A percentile compares a stretch with the other conserved stretches of the same genome.
These are phyloP conservation scores for Tetracladium setigerum DNA, from an alignment of 495 filamentous ascomycete genomes.

Conservation along the genomic window DNA sequence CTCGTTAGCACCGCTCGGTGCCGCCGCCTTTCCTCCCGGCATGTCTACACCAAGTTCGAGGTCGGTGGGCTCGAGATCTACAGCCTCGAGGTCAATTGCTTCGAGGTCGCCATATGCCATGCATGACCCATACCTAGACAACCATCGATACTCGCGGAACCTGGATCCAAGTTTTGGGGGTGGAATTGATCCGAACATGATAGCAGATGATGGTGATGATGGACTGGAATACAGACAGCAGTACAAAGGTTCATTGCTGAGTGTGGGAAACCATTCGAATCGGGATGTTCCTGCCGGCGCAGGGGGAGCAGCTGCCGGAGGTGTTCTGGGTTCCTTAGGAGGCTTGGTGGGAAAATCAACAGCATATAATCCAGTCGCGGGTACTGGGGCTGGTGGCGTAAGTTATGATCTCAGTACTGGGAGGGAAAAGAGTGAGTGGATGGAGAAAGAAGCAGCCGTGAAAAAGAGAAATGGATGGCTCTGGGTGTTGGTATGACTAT, in stretches of 20 bases:
- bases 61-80: conserved; percentile 24
- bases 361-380: conserved; percentile 15
- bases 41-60: conserved; percentile 29
- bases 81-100: conserved; percentile 13
- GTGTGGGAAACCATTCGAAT: conserved; percentile 32
- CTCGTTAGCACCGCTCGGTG: conserved; percentile 16
- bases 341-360: conserved; percentile 27
- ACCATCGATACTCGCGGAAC: conserved; percentile 49
- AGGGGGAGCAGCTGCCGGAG: conserved; percentile 39
- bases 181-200: conserved; percentile 67
- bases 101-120: conserved; percentile 2
- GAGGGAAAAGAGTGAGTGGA: conserved; percentile 22
- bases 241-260: conserved; percentile 44
- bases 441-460: conserved; percentile 43
- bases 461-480: conserved; percentile 68
- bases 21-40: conserved; percentile 19
- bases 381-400: too few relatives aligned
- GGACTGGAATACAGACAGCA: conserved; percentile 48
- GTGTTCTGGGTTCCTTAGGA: conserved; percentile 40
- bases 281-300: conserved; percentile 22
- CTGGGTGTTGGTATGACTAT: conserved; percentile 53
- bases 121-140: conserved; percentile 26
- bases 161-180: conserved; percentile 44
- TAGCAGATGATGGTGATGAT: conserved; percentile 82
- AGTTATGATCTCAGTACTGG: conserved; percentile 2